Evolutionary conservation across 1,284 basidiomycete genomes (phyloP).

Genomic region (Ustilago tritici): DNA sequence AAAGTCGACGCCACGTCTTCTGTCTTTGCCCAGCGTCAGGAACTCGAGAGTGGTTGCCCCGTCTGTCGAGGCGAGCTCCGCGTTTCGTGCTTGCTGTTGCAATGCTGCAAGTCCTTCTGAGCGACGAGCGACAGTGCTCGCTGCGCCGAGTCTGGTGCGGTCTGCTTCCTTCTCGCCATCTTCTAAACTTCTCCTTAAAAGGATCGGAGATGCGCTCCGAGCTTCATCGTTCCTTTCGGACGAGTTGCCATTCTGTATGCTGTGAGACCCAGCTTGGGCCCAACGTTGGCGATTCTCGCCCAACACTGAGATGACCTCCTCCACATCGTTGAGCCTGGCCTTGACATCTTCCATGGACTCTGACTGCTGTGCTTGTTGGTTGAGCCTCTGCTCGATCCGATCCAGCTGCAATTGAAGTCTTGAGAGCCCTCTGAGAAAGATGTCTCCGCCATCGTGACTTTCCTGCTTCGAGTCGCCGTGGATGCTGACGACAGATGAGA

Average conservation of each 20-base stretch:
- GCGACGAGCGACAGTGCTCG: neutral
- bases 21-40: constrained; percentile 44
- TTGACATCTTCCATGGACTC: constrained; percentile 37
- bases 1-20: constrained; percentile 36
- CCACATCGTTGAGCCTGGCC: constrained; percentile 37
- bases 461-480: constrained; percentile 8
- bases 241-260: neutral
- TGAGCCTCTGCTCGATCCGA: constrained; percentile 38
- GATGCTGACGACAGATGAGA: constrained; percentile 8
- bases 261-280: constrained; percentile 4
- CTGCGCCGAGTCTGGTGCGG: neutral
- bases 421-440: constrained; percentile 25
- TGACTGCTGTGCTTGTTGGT: constrained; percentile 18
- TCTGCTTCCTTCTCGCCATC: neutral
- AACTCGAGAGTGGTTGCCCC: constrained; percentile 50
- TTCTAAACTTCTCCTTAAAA: neutral
- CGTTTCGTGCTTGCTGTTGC: constrained; percentile 29
- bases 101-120: constrained; percentile 1
- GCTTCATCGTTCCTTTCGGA: neutral
- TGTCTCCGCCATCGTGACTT: constrained; percentile 6
- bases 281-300: constrained; percentile 34
- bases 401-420: constrained; percentile 38
- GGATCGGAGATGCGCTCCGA: neutral
- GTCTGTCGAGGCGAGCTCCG: constrained; percentile 43
- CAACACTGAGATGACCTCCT: constrained; percentile 41